Conservation (phyloP, 2,329 filamentous ascomycete species). For the Trichocomaceae sp. region DNA sequence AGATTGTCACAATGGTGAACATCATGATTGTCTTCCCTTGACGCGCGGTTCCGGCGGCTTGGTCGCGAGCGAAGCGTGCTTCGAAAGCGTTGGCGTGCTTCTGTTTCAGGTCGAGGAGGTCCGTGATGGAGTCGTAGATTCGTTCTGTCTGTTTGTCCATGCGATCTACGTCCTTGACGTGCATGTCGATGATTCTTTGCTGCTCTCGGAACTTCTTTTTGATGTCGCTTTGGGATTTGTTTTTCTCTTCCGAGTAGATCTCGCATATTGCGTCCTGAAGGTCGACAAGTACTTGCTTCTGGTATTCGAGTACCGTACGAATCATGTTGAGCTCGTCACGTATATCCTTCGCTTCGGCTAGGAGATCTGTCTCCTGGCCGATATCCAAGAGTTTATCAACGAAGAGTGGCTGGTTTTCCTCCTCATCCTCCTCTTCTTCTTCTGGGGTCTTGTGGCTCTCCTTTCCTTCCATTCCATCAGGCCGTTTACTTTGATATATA, state of each 20-base stretch:
- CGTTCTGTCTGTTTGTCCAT: conserved; percentile 59
- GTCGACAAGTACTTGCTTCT: conserved; percentile 30
- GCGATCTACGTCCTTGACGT: conserved; percentile 54
- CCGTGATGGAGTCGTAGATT: conserved; percentile 55
- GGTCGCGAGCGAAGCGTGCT: conserved; percentile 52
- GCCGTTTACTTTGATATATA: conserved; percentile 11
- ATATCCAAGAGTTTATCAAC: conserved; percentile 46
- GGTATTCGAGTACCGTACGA: conserved; percentile 33
- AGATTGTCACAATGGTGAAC: conserved; percentile 54
- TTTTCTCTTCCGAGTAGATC: conserved; percentile 28
- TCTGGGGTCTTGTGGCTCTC: background rate
- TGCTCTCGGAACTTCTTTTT: conserved; percentile 53
- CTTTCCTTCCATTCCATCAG: background rate
- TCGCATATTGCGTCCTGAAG: conserved; percentile 32
- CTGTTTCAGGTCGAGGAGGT: conserved; percentile 61
- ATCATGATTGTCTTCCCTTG: conserved; percentile 54
- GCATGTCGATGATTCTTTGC: conserved; percentile 51
- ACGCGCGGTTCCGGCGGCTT: conserved; percentile 54
- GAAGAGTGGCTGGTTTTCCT: conserved; percentile 41
- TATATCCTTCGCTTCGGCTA: conserved; percentile 61
- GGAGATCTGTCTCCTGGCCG: conserved; percentile 53
- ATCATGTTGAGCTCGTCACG: conserved; percentile 62
- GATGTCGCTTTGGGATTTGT: conserved; percentile 41
- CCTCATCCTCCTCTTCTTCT: conserved; percentile 16
- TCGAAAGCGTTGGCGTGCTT: conserved; percentile 64